Conservation (phyloP, 441 rosid species). For the Heliophila coronopifolia region DNA sequence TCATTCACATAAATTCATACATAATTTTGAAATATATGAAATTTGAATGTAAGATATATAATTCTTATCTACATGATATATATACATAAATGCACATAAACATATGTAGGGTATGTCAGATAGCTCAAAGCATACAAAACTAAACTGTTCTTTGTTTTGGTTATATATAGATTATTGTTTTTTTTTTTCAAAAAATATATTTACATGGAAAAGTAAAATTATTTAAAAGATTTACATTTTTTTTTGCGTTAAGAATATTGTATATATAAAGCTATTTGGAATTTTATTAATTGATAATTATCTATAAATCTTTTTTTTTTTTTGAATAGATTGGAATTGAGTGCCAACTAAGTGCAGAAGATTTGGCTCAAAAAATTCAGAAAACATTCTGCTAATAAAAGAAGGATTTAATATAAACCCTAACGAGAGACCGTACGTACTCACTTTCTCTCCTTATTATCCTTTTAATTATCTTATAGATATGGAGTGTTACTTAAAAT, state of each 20-base stretch:
- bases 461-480: slow-evolving; percentile 10
- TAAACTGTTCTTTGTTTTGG: slow-evolving; percentile 17
- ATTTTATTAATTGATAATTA: neutral
- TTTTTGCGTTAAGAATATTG: no score
- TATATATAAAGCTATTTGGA: neutral
- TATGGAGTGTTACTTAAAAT: neutral
- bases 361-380: slow-evolving; percentile 82
- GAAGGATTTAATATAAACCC: slow-evolving; percentile 18
- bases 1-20: slow-evolving; percentile 15
- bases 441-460: slow-evolving; percentile 21
- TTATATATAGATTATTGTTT: neutral
- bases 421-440: slow-evolving; percentile 30
- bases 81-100: slow-evolving; percentile 14
- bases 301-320: neutral
- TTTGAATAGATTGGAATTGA: slow-evolving; percentile 77
- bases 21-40: neutral
- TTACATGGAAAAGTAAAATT: no score
- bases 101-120: slow-evolving; percentile 24
- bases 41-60: slow-evolving; percentile 5
- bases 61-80: slow-evolving; percentile 18
- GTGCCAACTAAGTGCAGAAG: slow-evolving; percentile 94
- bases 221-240: no score
- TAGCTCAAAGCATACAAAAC: slow-evolving; percentile 23
- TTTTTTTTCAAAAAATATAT: no score
- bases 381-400: slow-evolving; percentile 58